Conservation (phyloP, 345 rosid species). For the Bruguiera parviflora region DNA sequence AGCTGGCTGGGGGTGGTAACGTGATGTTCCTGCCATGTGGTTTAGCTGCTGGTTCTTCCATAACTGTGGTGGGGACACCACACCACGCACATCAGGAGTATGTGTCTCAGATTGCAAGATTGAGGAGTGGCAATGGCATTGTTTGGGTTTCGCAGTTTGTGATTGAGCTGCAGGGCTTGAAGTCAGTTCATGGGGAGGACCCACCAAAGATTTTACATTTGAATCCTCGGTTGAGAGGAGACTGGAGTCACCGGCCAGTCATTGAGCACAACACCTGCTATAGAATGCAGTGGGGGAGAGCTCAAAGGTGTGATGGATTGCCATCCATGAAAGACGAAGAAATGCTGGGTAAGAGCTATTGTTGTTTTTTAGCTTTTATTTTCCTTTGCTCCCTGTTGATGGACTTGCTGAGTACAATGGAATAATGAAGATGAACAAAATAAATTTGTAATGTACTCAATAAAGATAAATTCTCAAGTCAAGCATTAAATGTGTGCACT, state of each 20-base stretch:
- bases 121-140: conserved; percentile 44
- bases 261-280: conserved; percentile 98
- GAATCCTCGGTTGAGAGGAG: conserved; percentile 91
- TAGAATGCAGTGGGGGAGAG: conserved; percentile 98
- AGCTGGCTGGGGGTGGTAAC: conserved; percentile 55
- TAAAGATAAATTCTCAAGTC: too few species aligned
- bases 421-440: too few species aligned
- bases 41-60: conserved; percentile 87
- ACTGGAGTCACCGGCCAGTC: conserved; percentile 81
- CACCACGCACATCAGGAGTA: conserved; percentile 78
- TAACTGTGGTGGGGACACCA: conserved; percentile 90
- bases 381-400: neutral
- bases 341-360: conserved; percentile 59
- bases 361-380: neutral
- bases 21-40: conserved; percentile 95
- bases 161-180: conserved; percentile 92
- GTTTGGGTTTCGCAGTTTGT: conserved; percentile 89
- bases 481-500: too few species aligned
- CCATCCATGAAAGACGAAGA: conserved; percentile 75
- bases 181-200: conserved; percentile 89
- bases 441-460: too few species aligned
- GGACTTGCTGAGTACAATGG: too few species aligned
- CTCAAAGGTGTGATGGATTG: conserved; percentile 91
- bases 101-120: conserved; percentile 66
- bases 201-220: conserved; percentile 94